Evolutionary conservation across 805 yeast species (phyloP).

Genomic region (Pichia membranifaciens): DNA sequence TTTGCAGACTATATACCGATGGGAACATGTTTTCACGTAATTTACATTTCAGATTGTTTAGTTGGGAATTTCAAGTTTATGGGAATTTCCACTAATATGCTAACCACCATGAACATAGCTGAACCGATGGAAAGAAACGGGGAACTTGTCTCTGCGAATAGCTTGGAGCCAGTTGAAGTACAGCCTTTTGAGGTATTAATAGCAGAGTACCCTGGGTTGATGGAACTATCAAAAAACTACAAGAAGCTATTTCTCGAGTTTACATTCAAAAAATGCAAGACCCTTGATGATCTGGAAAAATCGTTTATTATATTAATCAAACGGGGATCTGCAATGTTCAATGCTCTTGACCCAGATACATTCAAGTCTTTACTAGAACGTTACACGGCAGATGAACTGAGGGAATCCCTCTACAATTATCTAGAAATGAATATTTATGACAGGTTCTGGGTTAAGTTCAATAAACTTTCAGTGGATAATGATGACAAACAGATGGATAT

Average conservation of each 20-base stretch:
- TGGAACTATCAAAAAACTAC: slow-evolving; percentile 1
- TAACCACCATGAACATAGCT: not conserved
- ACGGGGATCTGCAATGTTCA: slow-evolving; percentile 25
- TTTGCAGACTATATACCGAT: slow-evolving; percentile 57
- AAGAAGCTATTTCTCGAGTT: slow-evolving; percentile 1
- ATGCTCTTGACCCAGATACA: slow-evolving; percentile 7
- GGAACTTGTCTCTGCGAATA: too few species aligned
- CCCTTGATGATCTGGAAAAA: slow-evolving; percentile 4
- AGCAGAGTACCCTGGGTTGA: not conserved
- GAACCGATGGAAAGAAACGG: not conserved
- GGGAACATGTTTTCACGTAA: slow-evolving; percentile 49
- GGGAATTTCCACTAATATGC: not conserved
- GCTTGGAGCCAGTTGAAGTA: not conserved
- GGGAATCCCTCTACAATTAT: slow-evolving; percentile 56
- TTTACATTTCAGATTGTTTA: slow-evolving; percentile 53
- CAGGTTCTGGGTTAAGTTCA: slow-evolving; percentile 52
- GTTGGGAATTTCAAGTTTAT: slow-evolving; percentile 32
- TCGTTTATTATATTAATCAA: slow-evolving; percentile 8
- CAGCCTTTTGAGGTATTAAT: slow-evolving; percentile 4
- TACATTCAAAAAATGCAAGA: slow-evolving; percentile 10
- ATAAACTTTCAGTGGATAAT: slow-evolving; percentile 7
- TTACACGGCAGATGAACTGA: slow-evolving; percentile 34
- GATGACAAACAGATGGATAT: slow-evolving; percentile 20
- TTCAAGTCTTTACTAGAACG: slow-evolving; percentile 22
- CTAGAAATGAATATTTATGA: slow-evolving; percentile 66